phyloP scores from a whole-genome alignment of 495 filamentous ascomycete species.

The Penicillium samsonianum region DNA sequence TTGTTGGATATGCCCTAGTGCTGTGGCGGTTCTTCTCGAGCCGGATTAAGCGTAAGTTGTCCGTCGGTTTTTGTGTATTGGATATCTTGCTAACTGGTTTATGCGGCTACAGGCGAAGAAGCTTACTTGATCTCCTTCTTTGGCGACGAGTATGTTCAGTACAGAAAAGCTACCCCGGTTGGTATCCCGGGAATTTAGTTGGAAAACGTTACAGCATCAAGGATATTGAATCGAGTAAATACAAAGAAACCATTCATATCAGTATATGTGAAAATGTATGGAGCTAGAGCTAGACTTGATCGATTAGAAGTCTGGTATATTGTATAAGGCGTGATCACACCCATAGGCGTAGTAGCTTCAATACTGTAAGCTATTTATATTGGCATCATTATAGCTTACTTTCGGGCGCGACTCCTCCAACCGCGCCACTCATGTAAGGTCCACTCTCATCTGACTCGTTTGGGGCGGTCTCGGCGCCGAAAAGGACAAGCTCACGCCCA shows the following conservation, averaged over 20 bases:
- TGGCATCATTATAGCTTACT: conserved; percentile 39
- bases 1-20: conserved; percentile 69
- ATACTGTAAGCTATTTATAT: neutral
- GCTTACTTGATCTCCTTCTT: conserved; percentile 77
- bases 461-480: conserved; percentile 44
- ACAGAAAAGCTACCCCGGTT: conserved; percentile 63
- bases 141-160: conserved; percentile 75
- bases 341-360: conserved; percentile 7
- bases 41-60: conserved; percentile 65
- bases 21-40: conserved; percentile 81
- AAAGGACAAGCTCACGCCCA: conserved; percentile 65
- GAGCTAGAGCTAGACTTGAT: conserved; percentile 1
- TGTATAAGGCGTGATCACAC: conserved; percentile 18
- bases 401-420: conserved; percentile 45
- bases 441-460: conserved; percentile 27
- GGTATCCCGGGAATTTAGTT: conserved; percentile 71
- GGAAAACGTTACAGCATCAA: neutral
- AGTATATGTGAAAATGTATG: neutral
- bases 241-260: neutral
- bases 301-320: conserved; percentile 16
- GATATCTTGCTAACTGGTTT: conserved; percentile 3
- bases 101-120: conserved; percentile 64
- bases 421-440: conserved; percentile 62
- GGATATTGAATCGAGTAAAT: neutral
- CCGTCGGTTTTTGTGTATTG: neutral